phyloP scores from a whole-genome alignment of 768 basidiomycete genomes.

The Cystofilobasidium bisporidii region DNA sequence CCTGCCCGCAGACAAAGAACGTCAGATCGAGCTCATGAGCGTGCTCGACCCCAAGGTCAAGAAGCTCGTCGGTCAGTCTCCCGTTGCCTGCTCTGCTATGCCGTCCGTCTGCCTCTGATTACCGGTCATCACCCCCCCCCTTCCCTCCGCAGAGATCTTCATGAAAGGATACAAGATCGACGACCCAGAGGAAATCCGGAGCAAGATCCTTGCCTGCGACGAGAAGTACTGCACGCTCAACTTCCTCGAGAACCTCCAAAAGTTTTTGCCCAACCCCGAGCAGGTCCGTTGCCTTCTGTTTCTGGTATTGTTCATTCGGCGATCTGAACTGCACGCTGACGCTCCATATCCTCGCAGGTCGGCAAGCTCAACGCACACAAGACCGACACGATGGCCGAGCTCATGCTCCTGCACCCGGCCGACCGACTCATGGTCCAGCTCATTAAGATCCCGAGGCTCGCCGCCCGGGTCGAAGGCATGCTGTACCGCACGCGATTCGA shows the following conservation, averaged over 20 bases:
- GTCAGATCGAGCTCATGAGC: constrained; percentile 78
- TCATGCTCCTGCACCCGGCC: constrained; percentile 79
- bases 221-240: constrained; percentile 73
- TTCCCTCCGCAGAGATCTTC: constrained; percentile 61
- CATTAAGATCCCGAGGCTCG: constrained; percentile 83
- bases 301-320: too few species aligned
- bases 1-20: constrained; percentile 56
- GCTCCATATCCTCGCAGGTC: constrained; percentile 44
- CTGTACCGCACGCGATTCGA: constrained; percentile 80
- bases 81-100: not conserved
- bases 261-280: constrained; percentile 81
- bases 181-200: constrained; percentile 75
- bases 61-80: constrained; percentile 75
- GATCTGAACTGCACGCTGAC: not conserved
- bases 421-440: constrained; percentile 95
- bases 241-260: constrained; percentile 80
- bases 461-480: constrained; percentile 89
- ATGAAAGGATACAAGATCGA: constrained; percentile 76
- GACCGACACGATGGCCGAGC: constrained; percentile 66
- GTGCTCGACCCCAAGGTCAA: constrained; percentile 83
- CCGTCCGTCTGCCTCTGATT: not conserved
- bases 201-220: constrained; percentile 76
- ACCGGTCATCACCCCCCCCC: constrained; percentile 9
- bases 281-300: too few species aligned
- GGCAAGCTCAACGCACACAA: constrained; percentile 86